Evolutionary conservation across 1,139 yeast species (phyloP).

Genomic region (Saccharomycopsis hybrid): DNA sequence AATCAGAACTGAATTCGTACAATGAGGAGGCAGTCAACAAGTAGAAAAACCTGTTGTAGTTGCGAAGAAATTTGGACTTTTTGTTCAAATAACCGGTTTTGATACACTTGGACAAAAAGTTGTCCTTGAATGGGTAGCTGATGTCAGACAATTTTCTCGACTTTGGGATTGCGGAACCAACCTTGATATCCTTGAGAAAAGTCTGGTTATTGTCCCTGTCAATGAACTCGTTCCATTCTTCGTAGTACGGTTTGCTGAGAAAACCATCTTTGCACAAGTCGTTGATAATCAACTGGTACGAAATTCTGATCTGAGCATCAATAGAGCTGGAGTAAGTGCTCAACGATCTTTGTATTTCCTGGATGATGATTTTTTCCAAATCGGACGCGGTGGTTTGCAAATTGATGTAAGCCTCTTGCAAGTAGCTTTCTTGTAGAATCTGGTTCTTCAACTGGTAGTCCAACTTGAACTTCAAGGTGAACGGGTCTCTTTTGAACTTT

Average conservation of each 20-base stretch:
- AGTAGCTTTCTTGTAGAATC: conserved; percentile 58
- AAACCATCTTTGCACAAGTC: conserved; percentile 60
- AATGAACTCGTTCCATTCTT: conserved; percentile 75
- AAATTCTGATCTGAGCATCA: conserved; percentile 50
- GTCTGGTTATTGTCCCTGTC: conserved; percentile 37
- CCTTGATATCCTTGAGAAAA: conserved; percentile 35
- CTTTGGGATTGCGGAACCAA: conserved; percentile 42
- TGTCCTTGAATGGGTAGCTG: conserved; percentile 47
- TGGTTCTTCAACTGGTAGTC: conserved; percentile 67
- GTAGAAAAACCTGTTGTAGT: conserved; percentile 59
- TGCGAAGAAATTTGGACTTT: conserved; percentile 59
- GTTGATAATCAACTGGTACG: conserved; percentile 51
- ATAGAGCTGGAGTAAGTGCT: conserved; percentile 49
- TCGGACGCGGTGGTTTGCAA: conserved; percentile 67
- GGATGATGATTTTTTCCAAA: conserved; percentile 60
- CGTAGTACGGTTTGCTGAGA: conserved; percentile 46
- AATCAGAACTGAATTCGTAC: conserved; percentile 48
- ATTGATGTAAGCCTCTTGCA: conserved; percentile 65
- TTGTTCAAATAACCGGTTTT: conserved; percentile 49
- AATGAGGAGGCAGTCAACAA: conserved; percentile 67
- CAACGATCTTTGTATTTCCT: conserved; percentile 57
- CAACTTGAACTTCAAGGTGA: conserved; percentile 52
- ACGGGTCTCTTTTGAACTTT: conserved; percentile 51
- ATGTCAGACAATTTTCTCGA: conserved; percentile 44
- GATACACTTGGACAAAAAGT: conserved; percentile 43